Conservation (phyloP, 805 yeast genomes). For the Alloascoidea africana region DNA sequence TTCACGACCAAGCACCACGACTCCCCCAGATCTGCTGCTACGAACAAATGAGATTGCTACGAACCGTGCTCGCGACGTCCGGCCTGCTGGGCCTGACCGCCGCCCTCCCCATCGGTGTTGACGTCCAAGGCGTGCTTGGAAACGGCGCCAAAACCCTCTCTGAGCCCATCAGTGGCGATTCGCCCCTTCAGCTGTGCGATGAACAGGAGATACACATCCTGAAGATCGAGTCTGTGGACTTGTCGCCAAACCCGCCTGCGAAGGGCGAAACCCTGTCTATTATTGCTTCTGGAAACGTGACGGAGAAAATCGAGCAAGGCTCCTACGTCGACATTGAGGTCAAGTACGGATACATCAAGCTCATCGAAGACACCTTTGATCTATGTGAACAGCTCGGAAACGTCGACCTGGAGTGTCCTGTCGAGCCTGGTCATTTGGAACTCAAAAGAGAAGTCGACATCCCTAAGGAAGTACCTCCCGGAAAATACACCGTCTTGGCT, state of each 20-base stretch:
- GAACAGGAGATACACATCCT: constrained; percentile 45
- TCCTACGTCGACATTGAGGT: constrained; percentile 93
- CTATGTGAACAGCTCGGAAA: constrained; percentile 77
- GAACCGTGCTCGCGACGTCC: too few relatives aligned
- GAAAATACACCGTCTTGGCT: constrained; percentile 74
- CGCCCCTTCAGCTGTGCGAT: constrained; percentile 77
- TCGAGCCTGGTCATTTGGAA: constrained; percentile 50
- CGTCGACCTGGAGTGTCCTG: constrained; percentile 78
- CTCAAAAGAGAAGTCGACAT: constrained; percentile 64
- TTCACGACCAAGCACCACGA: too few relatives aligned
- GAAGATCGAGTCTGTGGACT: constrained; percentile 37
- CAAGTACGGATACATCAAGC: constrained; percentile 78
- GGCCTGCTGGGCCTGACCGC: too few relatives aligned
- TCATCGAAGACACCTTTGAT: constrained; percentile 82
- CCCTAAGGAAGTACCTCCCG: constrained; percentile 92
- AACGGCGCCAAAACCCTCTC: too few relatives aligned
- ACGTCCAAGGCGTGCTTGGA: too few relatives aligned
- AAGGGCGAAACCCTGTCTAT: constrained; percentile 79
- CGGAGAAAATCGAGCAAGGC: constrained; percentile 52
- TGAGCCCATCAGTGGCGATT: constrained; percentile 88
- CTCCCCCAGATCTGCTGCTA: too few relatives aligned
- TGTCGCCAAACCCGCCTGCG: constrained; percentile 79
- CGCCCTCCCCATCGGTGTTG: too few relatives aligned
- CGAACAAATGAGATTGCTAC: too few relatives aligned
- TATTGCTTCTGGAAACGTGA: constrained; percentile 52